Percentiles rank a stretch among this genome's conserved stretches.
phyloP scores from a whole-genome alignment of 2,329 filamentous ascomycete species.

The Diaporthe vaccinii region DNA sequence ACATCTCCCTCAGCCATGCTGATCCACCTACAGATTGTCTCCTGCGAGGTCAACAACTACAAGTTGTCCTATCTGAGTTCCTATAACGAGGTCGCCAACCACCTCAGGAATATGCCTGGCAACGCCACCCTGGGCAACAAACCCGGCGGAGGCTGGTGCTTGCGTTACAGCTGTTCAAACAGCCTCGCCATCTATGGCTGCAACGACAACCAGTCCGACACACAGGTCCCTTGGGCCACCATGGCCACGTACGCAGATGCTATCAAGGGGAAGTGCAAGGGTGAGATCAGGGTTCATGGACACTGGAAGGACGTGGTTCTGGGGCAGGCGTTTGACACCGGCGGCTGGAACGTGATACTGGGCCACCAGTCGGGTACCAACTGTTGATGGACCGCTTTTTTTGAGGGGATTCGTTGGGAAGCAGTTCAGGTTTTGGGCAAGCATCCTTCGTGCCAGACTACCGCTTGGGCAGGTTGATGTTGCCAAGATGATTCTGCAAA shows the following conservation, averaged over 20 bases:
- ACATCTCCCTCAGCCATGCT: neutral
- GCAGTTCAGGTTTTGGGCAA: neutral
- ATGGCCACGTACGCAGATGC: slow-evolving; percentile 31
- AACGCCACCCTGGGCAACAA: slow-evolving; percentile 16
- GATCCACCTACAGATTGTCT: neutral
- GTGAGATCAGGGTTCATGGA: too few relatives aligned
- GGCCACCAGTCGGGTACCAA: neutral
- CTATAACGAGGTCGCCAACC: neutral
- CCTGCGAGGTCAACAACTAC: neutral
- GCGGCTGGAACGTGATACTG: slow-evolving; percentile 28
- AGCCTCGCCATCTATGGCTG: slow-evolving; percentile 31
- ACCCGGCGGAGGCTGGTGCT: slow-evolving; percentile 22
- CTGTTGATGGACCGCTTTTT: neutral
- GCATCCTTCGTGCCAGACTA: neutral
- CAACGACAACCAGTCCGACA: slow-evolving; percentile 25
- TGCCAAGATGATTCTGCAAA: neutral
- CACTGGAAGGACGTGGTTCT: neutral
- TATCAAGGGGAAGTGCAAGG: neutral
- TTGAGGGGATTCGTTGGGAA: too few relatives aligned
- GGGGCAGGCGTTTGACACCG: slow-evolving; percentile 29
- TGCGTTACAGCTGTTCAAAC: slow-evolving; percentile 21
- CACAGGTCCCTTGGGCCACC: slow-evolving; percentile 13
- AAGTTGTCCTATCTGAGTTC: neutral
- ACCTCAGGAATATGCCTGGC: neutral
- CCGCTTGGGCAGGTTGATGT: neutral